A percentile compares a stretch with the other conserved stretches of the same genome.
Evolutionary conservation across 2,329 filamentous ascomycete genomes (phyloP).

Genomic region (Phaeomoniella chlamydospora): DNA sequence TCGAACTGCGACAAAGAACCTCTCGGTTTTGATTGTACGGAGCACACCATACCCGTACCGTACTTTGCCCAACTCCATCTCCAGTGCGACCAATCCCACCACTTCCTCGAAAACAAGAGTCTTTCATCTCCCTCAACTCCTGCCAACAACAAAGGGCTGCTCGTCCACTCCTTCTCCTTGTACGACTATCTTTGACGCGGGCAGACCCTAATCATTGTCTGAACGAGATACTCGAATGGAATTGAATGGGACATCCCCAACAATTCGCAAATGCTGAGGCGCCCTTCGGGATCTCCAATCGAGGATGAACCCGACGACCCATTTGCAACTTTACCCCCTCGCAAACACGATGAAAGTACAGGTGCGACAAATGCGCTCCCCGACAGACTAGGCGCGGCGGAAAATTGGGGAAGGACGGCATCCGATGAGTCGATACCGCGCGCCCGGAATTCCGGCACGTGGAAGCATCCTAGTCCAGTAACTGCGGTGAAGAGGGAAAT

Average conservation of each 20-base stretch:
- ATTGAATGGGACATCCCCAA: neutral
- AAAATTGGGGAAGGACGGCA: constrained; percentile 6
- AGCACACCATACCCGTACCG: too few species aligned
- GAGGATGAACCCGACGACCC: constrained; percentile 25
- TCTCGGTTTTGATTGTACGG: too few species aligned
- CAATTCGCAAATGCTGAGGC: constrained; percentile 22
- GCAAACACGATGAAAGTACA: constrained; percentile 15
- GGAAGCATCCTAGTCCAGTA: constrained; percentile 17
- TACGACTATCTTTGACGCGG: neutral
- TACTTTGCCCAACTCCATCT: neutral
- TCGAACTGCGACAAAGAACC: too few species aligned
- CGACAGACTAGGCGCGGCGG: constrained; percentile 14
- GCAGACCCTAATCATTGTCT: neutral
- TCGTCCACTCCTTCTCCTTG: neutral
- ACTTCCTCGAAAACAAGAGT: neutral
- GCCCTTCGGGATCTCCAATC: constrained; percentile 26
- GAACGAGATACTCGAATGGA: neutral
- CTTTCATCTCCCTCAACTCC: neutral
- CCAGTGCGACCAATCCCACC: neutral
- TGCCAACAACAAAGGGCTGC: neutral
- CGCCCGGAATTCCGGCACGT: constrained; percentile 22
- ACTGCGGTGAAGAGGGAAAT: neutral
- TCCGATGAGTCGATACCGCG: constrained; percentile 20
- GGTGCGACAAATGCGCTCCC: constrained; percentile 17
- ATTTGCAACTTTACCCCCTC: constrained; percentile 14